phyloP scores from a whole-genome alignment of 176 grass and related monocot genomes.

The Lolium rigidum region DNA sequence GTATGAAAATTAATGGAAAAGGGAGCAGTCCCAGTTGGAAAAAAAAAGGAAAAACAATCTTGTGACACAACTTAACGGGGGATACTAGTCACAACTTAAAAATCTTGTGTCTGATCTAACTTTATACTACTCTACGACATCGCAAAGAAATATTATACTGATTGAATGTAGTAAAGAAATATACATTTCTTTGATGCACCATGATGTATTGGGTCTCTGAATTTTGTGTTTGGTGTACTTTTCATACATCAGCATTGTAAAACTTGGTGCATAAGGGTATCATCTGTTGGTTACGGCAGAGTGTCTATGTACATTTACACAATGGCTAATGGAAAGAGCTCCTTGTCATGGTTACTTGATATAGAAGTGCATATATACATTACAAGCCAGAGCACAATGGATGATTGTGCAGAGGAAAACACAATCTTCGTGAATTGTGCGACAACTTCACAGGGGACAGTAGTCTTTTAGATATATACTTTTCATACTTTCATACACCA shows the following conservation, averaged over 20 bases:
- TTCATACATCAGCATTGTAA: conserved; percentile 1
- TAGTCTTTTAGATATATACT: neutral
- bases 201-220: neutral
- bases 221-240: neutral
- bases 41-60: too few species aligned
- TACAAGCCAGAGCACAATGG: conserved; percentile 3
- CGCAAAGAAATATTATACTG: neutral
- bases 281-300: conserved; percentile 5
- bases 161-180: neutral
- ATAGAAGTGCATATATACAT: conserved; percentile 31
- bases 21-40: too few species aligned
- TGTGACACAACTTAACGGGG: too few species aligned
- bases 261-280: conserved; percentile 4
- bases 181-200: neutral
- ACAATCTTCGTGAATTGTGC: neutral
- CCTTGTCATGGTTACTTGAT: neutral
- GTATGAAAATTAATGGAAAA: too few species aligned
- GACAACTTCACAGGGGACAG: neutral
- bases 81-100: too few species aligned
- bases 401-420: neutral
- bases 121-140: neutral
- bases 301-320: neutral
- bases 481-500: conserved; percentile 18
- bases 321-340: conserved; percentile 16
- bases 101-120: neutral